These are phyloP conservation scores for Orbilia javanica DNA, from an alignment of 2,329 filamentous ascomycete genomes.

Conservation along the genomic window DNA sequence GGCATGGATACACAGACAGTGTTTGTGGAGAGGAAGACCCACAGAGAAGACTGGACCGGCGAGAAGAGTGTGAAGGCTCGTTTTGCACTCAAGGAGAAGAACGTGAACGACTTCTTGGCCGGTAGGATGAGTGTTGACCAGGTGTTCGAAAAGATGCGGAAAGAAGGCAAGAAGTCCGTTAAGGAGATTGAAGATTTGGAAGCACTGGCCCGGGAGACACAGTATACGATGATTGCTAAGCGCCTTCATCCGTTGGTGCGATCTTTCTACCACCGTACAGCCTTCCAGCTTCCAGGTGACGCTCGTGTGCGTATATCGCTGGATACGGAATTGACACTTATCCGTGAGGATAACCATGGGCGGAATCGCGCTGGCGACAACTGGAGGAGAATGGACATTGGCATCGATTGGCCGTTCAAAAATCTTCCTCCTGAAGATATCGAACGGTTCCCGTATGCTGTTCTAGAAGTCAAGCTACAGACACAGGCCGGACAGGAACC, in stretches of 20 bases:
- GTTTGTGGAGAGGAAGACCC: conserved; percentile 97
- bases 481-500: conserved; percentile 95
- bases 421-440: conserved; percentile 88
- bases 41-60: conserved; percentile 98
- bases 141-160: conserved; percentile 96
- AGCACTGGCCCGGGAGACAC: conserved; percentile 88
- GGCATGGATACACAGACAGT: conserved; percentile 95
- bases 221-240: conserved; percentile 90
- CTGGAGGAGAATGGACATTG: conserved; percentile 97
- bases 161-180: conserved; percentile 92
- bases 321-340: conserved; percentile 95
- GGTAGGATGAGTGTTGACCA: conserved; percentile 86
- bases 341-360: conserved; percentile 95
- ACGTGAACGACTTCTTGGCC: conserved; percentile 88
- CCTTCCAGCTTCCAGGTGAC: conserved; percentile 96
- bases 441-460: conserved; percentile 92
- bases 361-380: conserved; percentile 81
- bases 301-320: conserved; percentile 95
- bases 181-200: conserved; percentile 93
- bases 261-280: conserved; percentile 97
- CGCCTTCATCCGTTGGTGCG: conserved; percentile 89
- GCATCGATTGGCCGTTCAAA: conserved; percentile 92
- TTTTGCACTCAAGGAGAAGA: conserved; percentile 95
- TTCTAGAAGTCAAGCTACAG: conserved; percentile 97
- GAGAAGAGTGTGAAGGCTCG: conserved; percentile 99